A percentile compares a stretch with the other conserved stretches of the same genome.
Conservation (phyloP, 1,139 yeast species). For the Pneumocystis oryctolagi region DNA sequence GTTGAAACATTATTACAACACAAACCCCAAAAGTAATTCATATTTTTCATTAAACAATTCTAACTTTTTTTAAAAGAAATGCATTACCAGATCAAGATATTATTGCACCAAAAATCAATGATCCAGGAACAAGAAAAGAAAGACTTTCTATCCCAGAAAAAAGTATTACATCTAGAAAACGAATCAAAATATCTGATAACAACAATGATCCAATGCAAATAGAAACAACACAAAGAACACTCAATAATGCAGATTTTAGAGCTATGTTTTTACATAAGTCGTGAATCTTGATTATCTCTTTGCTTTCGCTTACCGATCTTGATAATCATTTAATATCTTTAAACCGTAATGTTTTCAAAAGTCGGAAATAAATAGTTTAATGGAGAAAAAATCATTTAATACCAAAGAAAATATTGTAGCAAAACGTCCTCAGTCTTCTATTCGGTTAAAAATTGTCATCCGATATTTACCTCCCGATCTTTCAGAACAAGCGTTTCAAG, state of each 20-base stretch:
- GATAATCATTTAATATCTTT: neutral
- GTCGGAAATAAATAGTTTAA: neutral
- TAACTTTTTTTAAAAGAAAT: neutral
- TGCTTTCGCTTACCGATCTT: neutral
- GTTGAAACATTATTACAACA: constrained; percentile 16
- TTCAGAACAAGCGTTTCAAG: constrained; percentile 11
- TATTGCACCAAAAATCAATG: neutral
- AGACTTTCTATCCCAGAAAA: neutral
- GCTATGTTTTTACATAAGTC: neutral
- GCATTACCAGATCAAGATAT: neutral
- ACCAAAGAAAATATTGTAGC: neutral
- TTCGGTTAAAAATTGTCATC: constrained; percentile 13
- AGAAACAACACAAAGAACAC: neutral
- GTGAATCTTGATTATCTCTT: no score
- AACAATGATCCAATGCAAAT: neutral
- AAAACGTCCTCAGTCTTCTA: neutral
- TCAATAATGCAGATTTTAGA: neutral
- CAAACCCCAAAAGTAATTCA: neutral
- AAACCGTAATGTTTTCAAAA: neutral
- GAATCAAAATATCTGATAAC: neutral
- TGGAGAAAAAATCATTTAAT: neutral
- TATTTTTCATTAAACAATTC: neutral
- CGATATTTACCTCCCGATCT: constrained; percentile 14
- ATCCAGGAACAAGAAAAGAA: neutral
- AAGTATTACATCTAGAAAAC: neutral